Conservation (phyloP, 2,329 filamentous ascomycete genomes). For the Drechslera avenae region DNA sequence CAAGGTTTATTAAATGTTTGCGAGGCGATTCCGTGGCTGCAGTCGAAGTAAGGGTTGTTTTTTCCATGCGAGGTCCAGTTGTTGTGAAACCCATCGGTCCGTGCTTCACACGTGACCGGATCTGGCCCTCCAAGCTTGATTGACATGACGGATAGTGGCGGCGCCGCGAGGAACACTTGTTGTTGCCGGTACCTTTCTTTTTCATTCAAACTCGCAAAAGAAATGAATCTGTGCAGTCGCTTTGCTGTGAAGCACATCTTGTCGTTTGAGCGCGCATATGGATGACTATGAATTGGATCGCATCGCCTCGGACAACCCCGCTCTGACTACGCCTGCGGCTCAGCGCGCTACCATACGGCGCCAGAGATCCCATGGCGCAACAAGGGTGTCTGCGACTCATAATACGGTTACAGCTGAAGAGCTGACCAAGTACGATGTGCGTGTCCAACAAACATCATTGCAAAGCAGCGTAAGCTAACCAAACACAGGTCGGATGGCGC, state of each 20-base stretch:
- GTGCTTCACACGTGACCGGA: constrained; percentile 15
- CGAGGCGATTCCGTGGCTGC: neutral
- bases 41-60: constrained; percentile 5
- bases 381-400: constrained; percentile 7
- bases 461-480: neutral
- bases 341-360: constrained; percentile 21
- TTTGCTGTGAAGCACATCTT: no score
- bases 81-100: constrained; percentile 16
- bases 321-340: constrained; percentile 30
- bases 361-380: constrained; percentile 18
- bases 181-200: neutral
- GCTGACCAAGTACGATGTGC: constrained; percentile 38
- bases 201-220: neutral
- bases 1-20: neutral
- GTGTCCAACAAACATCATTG: neutral
- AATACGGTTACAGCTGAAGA: constrained; percentile 2
- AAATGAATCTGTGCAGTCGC: neutral
- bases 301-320: constrained; percentile 36
- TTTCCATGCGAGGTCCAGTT: constrained; percentile 2
- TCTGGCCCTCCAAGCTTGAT: constrained; percentile 1
- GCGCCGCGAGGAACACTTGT: constrained; percentile 1
- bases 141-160: constrained; percentile 6
- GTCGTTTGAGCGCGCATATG: constrained; percentile 20
- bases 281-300: constrained; percentile 36
- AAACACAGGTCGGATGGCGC: constrained; percentile 41